Evolutionary conservation across 2,329 filamentous ascomycete species (phyloP).

Genomic region (Macroventuria anomochaeta): DNA sequence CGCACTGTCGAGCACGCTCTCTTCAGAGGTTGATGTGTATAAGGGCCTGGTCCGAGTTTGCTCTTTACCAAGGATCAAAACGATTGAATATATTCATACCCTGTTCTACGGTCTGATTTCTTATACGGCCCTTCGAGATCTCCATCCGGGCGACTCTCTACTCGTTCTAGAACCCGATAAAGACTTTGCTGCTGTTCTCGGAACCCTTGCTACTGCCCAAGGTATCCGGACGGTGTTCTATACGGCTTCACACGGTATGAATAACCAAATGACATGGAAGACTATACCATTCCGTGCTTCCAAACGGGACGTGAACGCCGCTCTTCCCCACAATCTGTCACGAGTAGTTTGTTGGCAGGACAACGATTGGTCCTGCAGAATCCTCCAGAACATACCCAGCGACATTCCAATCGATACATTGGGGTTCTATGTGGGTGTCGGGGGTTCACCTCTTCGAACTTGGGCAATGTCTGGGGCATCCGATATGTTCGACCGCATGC

Average conservation of each 20-base stretch:
- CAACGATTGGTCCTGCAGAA: not conserved
- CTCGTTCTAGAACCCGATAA: not conserved
- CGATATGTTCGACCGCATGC: not conserved
- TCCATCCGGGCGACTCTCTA: not conserved
- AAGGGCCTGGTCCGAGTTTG: not conserved
- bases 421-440: not conserved
- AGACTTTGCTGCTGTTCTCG: not conserved
- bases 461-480: not conserved
- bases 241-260: not conserved
- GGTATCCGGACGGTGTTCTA: not conserved
- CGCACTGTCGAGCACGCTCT: conserved; percentile 1
- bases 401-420: not conserved
- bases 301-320: not conserved
- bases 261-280: not conserved
- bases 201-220: not conserved
- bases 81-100: not conserved
- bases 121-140: not conserved
- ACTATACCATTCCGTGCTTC: not conserved
- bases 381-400: not conserved
- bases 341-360: not conserved
- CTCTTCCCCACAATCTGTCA: not conserved
- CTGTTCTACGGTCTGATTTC: not conserved
- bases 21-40: not conserved
- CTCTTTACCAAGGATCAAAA: not conserved
- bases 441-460: not conserved